Conservation (phyloP, 805 yeast species). For the Yarrowia sp. region DNA sequence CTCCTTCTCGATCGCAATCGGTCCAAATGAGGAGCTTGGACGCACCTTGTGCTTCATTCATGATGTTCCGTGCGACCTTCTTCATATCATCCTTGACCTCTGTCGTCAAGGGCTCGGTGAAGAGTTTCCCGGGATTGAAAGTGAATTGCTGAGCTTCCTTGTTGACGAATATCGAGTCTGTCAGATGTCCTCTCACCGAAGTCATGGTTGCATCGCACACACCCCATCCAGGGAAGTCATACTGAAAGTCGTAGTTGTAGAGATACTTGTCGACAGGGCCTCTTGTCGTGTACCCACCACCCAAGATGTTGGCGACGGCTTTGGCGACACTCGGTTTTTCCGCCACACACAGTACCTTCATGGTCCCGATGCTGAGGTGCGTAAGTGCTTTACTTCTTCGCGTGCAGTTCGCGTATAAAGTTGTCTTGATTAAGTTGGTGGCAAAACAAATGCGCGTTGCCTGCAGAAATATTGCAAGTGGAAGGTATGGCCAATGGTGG, state of each 20-base stretch:
- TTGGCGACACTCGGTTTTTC: conserved; percentile 95
- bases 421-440: no score
- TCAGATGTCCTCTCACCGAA: conserved; percentile 84
- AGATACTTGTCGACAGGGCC: conserved; percentile 58
- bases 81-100: conserved; percentile 44
- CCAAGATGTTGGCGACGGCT: conserved; percentile 68
- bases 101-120: conserved; percentile 62
- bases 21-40: conserved; percentile 89
- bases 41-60: conserved; percentile 58
- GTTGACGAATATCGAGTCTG: conserved; percentile 55
- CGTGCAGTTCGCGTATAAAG: conserved; percentile 6
- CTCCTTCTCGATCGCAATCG: conserved; percentile 97
- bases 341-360: conserved; percentile 90
- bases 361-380: conserved; percentile 32
- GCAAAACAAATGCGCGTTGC: no score
- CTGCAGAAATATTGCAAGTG: no score
- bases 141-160: conserved; percentile 32
- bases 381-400: background rate
- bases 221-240: conserved; percentile 62
- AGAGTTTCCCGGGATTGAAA: conserved; percentile 61
- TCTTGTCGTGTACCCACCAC: conserved; percentile 58
- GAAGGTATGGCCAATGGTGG: no score
- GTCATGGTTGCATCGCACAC: conserved; percentile 84
- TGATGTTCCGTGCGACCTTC: conserved; percentile 63
- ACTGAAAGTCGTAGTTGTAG: conserved; percentile 75